phyloP scores from a whole-genome alignment of 768 basidiomycete species.

The Suillus tomentosus region DNA sequence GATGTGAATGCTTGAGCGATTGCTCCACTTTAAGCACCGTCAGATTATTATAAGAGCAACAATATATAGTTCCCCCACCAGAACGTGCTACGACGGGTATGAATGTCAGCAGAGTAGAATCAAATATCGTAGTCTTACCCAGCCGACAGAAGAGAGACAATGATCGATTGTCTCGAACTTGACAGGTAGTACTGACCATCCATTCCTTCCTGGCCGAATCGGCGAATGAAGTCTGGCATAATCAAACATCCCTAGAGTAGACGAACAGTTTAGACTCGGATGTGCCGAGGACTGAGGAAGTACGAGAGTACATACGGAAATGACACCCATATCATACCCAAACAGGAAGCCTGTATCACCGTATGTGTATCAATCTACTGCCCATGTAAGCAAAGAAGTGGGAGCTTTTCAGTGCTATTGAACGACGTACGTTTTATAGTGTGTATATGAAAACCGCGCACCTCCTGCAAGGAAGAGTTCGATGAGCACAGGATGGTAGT shows the following conservation, averaged over 20 bases:
- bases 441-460: constrained; percentile 12
- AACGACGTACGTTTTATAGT: not conserved
- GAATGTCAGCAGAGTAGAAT: not conserved
- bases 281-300: not conserved
- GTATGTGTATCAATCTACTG: not conserved
- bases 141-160: constrained; percentile 76
- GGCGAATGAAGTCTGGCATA: constrained; percentile 73
- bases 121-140: constrained; percentile 42
- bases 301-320: constrained; percentile 49
- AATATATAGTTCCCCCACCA: constrained; percentile 38
- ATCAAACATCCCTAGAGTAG: constrained; percentile 66
- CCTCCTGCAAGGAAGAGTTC: constrained; percentile 21
- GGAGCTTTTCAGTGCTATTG: constrained; percentile 5
- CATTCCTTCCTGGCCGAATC: constrained; percentile 58
- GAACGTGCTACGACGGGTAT: constrained; percentile 41
- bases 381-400: constrained; percentile 5
- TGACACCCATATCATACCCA: constrained; percentile 78
- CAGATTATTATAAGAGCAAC: constrained; percentile 10
- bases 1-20: constrained; percentile 74
- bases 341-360: constrained; percentile 60
- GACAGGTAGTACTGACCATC: constrained; percentile 55
- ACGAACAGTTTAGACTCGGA: not conserved
- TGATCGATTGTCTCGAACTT: constrained; percentile 69
- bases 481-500: not conserved
- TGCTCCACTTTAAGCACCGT: constrained; percentile 48